Evolutionary conservation across 1,139 yeast species (phyloP).

Genomic region (Petasospora fabianii): DNA sequence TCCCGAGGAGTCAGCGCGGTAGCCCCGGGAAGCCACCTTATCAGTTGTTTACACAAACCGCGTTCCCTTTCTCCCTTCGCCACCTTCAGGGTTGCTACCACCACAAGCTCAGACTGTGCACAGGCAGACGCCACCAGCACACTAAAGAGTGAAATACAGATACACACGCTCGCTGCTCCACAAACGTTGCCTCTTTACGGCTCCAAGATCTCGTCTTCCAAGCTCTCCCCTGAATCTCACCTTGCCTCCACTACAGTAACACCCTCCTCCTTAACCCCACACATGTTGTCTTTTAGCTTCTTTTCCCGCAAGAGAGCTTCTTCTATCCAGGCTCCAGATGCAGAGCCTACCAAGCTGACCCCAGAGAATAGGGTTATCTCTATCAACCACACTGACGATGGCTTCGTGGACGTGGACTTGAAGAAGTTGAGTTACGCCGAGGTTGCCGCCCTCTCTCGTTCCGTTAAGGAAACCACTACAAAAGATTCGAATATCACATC

Average conservation of each 20-base stretch:
- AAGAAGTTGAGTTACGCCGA: slow-evolving; percentile 49
- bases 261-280: slow-evolving; percentile 1
- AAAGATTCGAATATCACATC: slow-evolving; percentile 7
- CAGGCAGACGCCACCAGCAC: background rate
- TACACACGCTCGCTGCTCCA: background rate
- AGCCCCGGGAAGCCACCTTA: background rate
- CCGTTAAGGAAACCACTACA: slow-evolving; percentile 2
- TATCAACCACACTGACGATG: slow-evolving; percentile 31
- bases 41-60: slow-evolving; percentile 10
- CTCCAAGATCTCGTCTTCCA: background rate
- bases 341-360: too few relatives aligned
- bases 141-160: too few relatives aligned
- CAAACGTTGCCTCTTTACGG: too few relatives aligned
- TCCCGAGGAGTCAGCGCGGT: background rate
- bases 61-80: slow-evolving; percentile 2
- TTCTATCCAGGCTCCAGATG: too few relatives aligned
- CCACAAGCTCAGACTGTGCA: background rate
- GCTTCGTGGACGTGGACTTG: slow-evolving; percentile 41
- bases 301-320: background rate
- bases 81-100: background rate
- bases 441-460: slow-evolving; percentile 36
- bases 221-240: background rate
- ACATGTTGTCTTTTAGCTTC: slow-evolving; percentile 9
- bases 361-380: slow-evolving; percentile 32
- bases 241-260: too few relatives aligned